Conservation (phyloP, 2,329 filamentous ascomycete species). For the Cercospora brassicicola region DNA sequence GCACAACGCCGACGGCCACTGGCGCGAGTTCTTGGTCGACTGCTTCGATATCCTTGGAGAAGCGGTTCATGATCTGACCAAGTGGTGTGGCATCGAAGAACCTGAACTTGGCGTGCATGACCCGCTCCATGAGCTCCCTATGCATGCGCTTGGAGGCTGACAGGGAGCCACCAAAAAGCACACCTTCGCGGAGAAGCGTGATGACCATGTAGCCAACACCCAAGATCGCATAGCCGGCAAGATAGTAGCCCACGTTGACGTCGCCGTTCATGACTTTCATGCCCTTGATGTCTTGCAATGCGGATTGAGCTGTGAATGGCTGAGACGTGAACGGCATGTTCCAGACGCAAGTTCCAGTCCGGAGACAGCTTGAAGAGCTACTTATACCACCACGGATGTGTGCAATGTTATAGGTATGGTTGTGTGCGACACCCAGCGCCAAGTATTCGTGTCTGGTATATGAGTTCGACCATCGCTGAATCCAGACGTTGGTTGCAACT, state of each 20-base stretch:
- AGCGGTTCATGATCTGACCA: constrained; percentile 95
- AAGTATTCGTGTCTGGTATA: constrained; percentile 59
- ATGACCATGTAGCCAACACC: constrained; percentile 75
- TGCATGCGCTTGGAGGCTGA: constrained; percentile 85
- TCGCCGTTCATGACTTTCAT: constrained; percentile 26
- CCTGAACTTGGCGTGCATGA: constrained; percentile 89
- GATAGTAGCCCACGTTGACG: constrained; percentile 81
- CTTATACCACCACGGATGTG: constrained; percentile 45
- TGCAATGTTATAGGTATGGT: constrained; percentile 42
- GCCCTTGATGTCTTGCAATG: constrained; percentile 21
- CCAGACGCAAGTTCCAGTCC: constrained; percentile 54
- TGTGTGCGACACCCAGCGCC: constrained; percentile 19
- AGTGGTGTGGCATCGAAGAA: constrained; percentile 97
- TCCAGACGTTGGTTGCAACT: constrained; percentile 91
- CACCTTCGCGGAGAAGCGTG: constrained; percentile 77
- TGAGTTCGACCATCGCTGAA: constrained; percentile 90
- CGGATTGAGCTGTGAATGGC: constrained; percentile 13
- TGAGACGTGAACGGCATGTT: constrained; percentile 37
- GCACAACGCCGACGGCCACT: constrained; percentile 74
- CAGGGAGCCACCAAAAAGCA: constrained; percentile 89
- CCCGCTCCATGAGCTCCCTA: constrained; percentile 69
- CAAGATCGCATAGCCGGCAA: constrained; percentile 77
- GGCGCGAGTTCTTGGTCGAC: constrained; percentile 95
- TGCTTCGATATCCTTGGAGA: constrained; percentile 94
- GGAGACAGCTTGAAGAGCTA: constrained; percentile 50